A percentile compares a stretch with the other conserved stretches of the same genome.
Conservation (phyloP, 129 eudicot genomes). For the Centella asiatica region DNA sequence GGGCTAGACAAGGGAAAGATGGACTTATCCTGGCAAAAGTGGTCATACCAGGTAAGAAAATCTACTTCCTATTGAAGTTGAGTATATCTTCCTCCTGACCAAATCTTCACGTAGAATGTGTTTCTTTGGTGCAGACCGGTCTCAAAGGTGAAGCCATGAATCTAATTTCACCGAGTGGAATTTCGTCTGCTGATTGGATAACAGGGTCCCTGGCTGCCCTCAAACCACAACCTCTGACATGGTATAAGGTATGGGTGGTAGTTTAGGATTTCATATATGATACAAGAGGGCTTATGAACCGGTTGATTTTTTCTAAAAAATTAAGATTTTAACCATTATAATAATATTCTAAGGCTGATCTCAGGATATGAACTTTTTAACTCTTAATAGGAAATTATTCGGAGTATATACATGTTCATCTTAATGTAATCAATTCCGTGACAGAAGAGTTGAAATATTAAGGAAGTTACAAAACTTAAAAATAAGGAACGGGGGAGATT, state of each 20-base stretch:
- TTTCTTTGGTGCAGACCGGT: slow-evolving; percentile 42
- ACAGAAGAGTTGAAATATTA: too few relatives aligned
- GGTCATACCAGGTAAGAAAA: slow-evolving; percentile 72
- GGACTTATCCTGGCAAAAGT: slow-evolving; percentile 60
- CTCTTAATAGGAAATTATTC: too few relatives aligned
- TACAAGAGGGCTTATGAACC: neutral
- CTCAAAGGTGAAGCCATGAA: slow-evolving; percentile 68
- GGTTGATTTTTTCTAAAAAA: neutral
- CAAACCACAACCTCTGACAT: slow-evolving; percentile 55
- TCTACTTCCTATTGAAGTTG: neutral
- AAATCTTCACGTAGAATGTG: neutral
- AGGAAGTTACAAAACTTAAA: too few relatives aligned
- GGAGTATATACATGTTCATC: too few relatives aligned
- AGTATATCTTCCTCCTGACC: neutral
- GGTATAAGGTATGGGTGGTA: slow-evolving; percentile 64
- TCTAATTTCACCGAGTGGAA: slow-evolving; percentile 37
- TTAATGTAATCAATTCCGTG: too few relatives aligned
- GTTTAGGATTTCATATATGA: neutral
- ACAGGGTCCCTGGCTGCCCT: slow-evolving; percentile 31
- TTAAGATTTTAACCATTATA: neutral
- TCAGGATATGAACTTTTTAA: neutral
- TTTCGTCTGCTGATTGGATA: slow-evolving; percentile 60
- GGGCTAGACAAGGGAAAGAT: slow-evolving; percentile 45
- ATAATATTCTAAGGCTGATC: neutral
- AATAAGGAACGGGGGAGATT: too few relatives aligned